Percentiles rank a stretch among this genome's conserved stretches.
phyloP scores from a whole-genome alignment of 2,329 filamentous ascomycete species.

The Tricladium varicosporioides region DNA sequence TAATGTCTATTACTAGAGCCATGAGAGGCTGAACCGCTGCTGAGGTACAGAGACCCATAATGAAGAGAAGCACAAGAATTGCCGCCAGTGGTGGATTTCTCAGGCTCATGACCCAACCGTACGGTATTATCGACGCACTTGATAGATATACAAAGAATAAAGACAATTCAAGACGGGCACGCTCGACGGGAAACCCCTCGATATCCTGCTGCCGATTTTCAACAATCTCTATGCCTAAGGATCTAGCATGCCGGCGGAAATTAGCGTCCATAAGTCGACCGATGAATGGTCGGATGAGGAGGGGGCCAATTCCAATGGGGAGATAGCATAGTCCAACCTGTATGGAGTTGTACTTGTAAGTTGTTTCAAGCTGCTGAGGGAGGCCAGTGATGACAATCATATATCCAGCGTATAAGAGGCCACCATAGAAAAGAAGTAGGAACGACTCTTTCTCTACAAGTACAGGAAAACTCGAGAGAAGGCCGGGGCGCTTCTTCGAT shows the following conservation, averaged over 20 bases:
- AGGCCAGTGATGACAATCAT: conserved; percentile 6
- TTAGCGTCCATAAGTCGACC: conserved; percentile 53
- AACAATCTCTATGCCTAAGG: conserved; percentile 39
- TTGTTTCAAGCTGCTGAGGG: conserved; percentile 5
- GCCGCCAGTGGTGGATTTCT: background rate
- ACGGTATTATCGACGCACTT: conserved; percentile 19
- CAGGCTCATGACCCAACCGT: conserved; percentile 28
- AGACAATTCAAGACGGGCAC: conserved; percentile 19
- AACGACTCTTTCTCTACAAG: conserved; percentile 12
- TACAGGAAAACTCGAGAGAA: conserved; percentile 1
- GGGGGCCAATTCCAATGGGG: conserved; percentile 6
- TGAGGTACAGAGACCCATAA: conserved; percentile 38
- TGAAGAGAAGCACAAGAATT: background rate
- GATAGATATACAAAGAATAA: conserved; percentile 15
- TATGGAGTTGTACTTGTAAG: conserved; percentile 42
- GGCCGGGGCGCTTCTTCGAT: background rate
- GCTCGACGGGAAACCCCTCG: conserved; percentile 34
- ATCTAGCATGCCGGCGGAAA: conserved; percentile 45
- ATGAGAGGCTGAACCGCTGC: conserved; percentile 26
- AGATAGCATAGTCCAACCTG: conserved; percentile 20
- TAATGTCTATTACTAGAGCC: conserved; percentile 36
- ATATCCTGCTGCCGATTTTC: conserved; percentile 46
- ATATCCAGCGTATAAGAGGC: conserved; percentile 6
- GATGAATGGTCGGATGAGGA: background rate
- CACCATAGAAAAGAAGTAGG: conserved; percentile 10